phyloP scores from a whole-genome alignment of 306 rosid species.

The Vicia faba region DNA sequence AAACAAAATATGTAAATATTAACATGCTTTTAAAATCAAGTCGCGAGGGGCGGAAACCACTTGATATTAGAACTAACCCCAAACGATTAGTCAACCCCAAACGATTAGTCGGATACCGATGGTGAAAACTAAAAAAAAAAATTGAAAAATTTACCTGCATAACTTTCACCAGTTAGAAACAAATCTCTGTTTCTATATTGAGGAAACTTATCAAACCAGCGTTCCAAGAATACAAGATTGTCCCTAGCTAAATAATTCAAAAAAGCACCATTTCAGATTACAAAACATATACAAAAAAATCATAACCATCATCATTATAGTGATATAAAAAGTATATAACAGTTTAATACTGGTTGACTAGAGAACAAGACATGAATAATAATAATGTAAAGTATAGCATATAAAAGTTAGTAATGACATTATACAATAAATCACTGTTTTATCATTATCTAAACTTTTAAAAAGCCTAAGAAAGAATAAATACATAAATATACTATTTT shows the following conservation, averaged over 20 bases:
- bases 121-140: too few species aligned
- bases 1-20: conserved; percentile 2
- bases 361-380: conserved; percentile 30
- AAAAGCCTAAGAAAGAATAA: conserved; percentile 44
- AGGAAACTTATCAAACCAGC: conserved; percentile 72
- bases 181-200: conserved; percentile 55
- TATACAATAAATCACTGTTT: conserved; percentile 43
- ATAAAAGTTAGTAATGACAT: conserved; percentile 33
- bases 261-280: conserved; percentile 39
- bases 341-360: conserved; percentile 31
- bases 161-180: conserved; percentile 74
- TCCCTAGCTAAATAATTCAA: conserved; percentile 65
- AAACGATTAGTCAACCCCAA: too few species aligned
- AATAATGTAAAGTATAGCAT: conserved; percentile 39
- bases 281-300: conserved; percentile 11
- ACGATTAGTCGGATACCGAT: too few species aligned
- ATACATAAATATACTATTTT: conserved; percentile 19
- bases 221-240: conserved; percentile 62
- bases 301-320: background rate
- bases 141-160: conserved; percentile 56
- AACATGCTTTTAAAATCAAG: conserved; percentile 26
- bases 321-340: conserved; percentile 18
- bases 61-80: too few species aligned
- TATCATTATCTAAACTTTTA: conserved; percentile 39
- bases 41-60: too few species aligned